These are phyloP conservation scores for Cryptosporidium sp. DNA, from an alignment of 169 alveolate species.

Conservation along the genomic window DNA sequence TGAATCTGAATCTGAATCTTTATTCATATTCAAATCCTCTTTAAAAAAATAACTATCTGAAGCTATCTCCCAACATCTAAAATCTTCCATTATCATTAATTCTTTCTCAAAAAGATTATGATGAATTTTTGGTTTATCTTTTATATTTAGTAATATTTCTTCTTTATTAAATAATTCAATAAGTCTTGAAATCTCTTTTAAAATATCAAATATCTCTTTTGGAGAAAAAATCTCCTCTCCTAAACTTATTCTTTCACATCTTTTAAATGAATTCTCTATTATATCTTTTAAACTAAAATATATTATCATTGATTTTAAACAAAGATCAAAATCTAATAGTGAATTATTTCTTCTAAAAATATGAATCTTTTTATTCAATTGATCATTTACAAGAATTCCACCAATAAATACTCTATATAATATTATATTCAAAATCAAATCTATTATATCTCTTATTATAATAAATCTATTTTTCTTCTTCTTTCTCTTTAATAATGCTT, in stretches of 20 bases:
- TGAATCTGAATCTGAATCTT: not conserved
- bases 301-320: not conserved
- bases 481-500: not conserved
- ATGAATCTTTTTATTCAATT: too few species aligned
- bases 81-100: slow-evolving; percentile 42
- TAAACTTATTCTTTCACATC: not conserved
- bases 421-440: slow-evolving; percentile 5
- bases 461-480: not conserved
- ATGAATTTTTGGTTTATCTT: not conserved
- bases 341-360: not conserved
- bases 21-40: not conserved
- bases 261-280: not conserved
- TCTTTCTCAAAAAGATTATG: slow-evolving; percentile 38
- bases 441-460: not conserved
- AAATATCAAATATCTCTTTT: not conserved
- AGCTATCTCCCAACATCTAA: not conserved
- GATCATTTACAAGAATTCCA: not conserved
- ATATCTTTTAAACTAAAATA: not conserved
- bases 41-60: slow-evolving; percentile 24
- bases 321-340: slow-evolving; percentile 5
- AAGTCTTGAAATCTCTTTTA: not conserved
- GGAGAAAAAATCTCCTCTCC: slow-evolving; percentile 10
- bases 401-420: not conserved
- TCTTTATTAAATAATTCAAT: not conserved
- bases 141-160: not conserved